A percentile compares a stretch with the other conserved stretches of the same genome.
Evolutionary conservation across 2,329 filamentous ascomycete genomes (phyloP).

Genomic region (Sclerotinia borealis): DNA sequence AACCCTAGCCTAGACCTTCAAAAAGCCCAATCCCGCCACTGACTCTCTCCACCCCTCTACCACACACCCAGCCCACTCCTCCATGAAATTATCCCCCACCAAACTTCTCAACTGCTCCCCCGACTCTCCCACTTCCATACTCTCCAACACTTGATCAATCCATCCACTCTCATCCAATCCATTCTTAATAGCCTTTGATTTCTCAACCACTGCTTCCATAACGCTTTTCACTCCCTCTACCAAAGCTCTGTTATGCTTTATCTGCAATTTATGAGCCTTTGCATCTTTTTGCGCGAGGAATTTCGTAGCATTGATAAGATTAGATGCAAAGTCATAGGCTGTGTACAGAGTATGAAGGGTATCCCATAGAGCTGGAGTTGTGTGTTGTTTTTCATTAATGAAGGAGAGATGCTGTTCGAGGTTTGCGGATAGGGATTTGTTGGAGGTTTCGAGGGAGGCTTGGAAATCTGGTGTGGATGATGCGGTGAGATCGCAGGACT

Average conservation of each 20-base stretch:
- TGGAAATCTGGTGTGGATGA: conserved; percentile 4
- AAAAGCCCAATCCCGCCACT: conserved; percentile 27
- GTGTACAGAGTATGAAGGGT: conserved; percentile 29
- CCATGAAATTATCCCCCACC: conserved; percentile 29
- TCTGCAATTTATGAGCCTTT: conserved; percentile 18
- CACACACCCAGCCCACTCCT: conserved; percentile 31
- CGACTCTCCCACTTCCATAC: conserved; percentile 13
- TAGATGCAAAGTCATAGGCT: conserved; percentile 24
- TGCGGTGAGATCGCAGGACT: conserved; percentile 15
- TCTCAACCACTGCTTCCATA: conserved; percentile 18
- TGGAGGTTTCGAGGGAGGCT: conserved; percentile 18
- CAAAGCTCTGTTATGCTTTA: conserved; percentile 14
- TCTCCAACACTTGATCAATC: conserved; percentile 31
- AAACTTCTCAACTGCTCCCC: conserved; percentile 20
- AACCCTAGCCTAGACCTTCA: conserved; percentile 11
- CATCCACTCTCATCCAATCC: conserved; percentile 31
- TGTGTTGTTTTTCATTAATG: not conserved
- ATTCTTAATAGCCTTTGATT: conserved; percentile 24
- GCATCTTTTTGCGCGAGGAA: conserved; percentile 20
- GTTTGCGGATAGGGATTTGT: conserved; percentile 15
- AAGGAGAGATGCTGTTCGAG: conserved; percentile 15
- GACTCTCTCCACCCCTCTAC: conserved; percentile 32
- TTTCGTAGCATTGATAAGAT: conserved; percentile 17
- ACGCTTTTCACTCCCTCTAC: conserved; percentile 15
- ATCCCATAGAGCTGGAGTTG: conserved; percentile 1